Percentiles rank a stretch among this genome's conserved stretches.
These are phyloP conservation scores for Cordyceps javanica DNA, from an alignment of 2,329 filamentous ascomycete genomes.

Conservation along the genomic window DNA sequence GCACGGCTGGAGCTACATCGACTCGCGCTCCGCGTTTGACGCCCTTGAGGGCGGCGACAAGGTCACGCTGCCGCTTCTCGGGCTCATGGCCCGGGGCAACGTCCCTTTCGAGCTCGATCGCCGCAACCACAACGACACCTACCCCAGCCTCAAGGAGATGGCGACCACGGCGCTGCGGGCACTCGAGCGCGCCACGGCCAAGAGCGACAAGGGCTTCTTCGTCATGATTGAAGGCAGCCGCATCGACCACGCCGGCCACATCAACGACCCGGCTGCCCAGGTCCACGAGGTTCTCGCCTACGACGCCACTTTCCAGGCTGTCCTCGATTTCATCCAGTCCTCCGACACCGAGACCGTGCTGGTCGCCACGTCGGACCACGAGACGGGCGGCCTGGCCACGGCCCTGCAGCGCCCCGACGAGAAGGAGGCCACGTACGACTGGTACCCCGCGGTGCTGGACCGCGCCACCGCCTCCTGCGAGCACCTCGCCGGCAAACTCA, in stretches of 20 bases:
- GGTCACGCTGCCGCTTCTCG: constrained; percentile 73
- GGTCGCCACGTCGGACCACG: constrained; percentile 89
- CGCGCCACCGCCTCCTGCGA: constrained; percentile 72
- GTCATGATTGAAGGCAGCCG: constrained; percentile 96
- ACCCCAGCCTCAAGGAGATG: constrained; percentile 91
- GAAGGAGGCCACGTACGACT: constrained; percentile 55
- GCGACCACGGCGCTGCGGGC: constrained; percentile 72
- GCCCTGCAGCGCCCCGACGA: constrained; percentile 60
- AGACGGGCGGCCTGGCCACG: constrained; percentile 82
- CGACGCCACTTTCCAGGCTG: constrained; percentile 75
- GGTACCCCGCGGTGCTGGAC: constrained; percentile 77
- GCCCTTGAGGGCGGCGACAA: constrained; percentile 59
- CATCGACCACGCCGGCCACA: constrained; percentile 91
- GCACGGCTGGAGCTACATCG: constrained; percentile 72
- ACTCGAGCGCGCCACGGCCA: constrained; percentile 71
- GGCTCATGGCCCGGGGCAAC: constrained; percentile 74
- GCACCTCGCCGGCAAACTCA: constrained; percentile 58
- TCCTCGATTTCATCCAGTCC: constrained; percentile 76
- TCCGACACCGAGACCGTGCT: constrained; percentile 71
- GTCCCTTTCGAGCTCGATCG: constrained; percentile 94
- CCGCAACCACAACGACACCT: constrained; percentile 67
- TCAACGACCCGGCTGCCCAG: constrained; percentile 76
- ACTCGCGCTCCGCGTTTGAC: constrained; percentile 69
- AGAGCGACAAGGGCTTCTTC: constrained; percentile 92
- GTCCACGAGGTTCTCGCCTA: constrained; percentile 94